phyloP scores from a whole-genome alignment of 1,284 basidiomycete species.

The Cystobasidium slooffiae region DNA sequence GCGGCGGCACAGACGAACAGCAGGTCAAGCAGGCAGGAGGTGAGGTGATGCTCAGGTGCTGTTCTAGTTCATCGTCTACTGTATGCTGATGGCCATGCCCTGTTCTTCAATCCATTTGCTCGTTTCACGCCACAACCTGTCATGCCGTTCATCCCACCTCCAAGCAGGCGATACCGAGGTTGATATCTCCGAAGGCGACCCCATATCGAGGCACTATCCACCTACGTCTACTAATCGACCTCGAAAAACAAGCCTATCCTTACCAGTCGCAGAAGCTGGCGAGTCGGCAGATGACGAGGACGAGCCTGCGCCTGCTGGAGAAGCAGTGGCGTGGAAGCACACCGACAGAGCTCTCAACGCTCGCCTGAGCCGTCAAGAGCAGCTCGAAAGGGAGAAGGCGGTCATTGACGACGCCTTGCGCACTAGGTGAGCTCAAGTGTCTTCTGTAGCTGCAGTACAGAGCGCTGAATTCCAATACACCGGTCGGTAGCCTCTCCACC shows the following conservation, averaged over 20 bases:
- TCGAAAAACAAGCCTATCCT: neutral
- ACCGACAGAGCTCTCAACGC: slow-evolving; percentile 7
- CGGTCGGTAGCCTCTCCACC: slow-evolving; percentile 16
- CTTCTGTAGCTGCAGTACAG: neutral
- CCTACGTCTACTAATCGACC: neutral
- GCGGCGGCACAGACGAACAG: neutral
- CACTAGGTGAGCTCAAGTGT: slow-evolving; percentile 1
- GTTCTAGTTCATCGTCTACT: neutral
- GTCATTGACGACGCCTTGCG: slow-evolving; percentile 20
- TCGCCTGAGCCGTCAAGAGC: neutral
- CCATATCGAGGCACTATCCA: neutral
- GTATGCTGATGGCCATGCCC: neutral
- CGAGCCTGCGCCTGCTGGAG: neutral
- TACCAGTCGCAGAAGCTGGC: neutral
- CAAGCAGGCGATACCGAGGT: too few species aligned
- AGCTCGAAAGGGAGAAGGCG: slow-evolving; percentile 16
- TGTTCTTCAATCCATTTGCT: too few species aligned
- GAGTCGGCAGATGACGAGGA: slow-evolving; percentile 9
- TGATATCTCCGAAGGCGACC: too few species aligned
- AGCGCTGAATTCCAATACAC: neutral
- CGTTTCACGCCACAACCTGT: too few species aligned
- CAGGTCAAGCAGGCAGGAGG: neutral
- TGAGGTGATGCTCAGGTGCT: neutral
- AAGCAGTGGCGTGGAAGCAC: neutral
- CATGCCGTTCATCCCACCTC: too few species aligned